phyloP scores from a whole-genome alignment of 306 rosid species.

The Canavalia ensiformis region DNA sequence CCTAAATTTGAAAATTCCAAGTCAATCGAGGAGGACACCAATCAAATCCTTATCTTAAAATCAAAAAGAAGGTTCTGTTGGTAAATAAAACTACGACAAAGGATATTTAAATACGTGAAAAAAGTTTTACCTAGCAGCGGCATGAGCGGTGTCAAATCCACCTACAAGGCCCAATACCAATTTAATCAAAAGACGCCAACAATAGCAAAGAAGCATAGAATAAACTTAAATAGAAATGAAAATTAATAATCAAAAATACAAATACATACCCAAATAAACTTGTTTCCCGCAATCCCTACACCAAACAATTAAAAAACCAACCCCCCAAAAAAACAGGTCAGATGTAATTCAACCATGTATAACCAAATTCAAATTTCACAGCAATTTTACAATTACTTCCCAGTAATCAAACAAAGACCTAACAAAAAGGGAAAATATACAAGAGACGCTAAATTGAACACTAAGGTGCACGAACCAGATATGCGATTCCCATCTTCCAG shows the following conservation, averaged over 20 bases:
- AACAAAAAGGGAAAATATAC: background rate
- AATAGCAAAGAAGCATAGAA: slow-evolving; percentile 50
- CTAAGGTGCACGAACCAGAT: slow-evolving; percentile 76
- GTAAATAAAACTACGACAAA: slow-evolving; percentile 4
- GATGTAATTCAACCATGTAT: slow-evolving; percentile 41
- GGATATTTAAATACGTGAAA: slow-evolving; percentile 17
- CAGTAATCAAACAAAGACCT: slow-evolving; percentile 29
- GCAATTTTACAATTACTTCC: slow-evolving; percentile 9
- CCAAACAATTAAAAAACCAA: slow-evolving; percentile 34
- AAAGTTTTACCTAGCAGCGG: slow-evolving; percentile 87
- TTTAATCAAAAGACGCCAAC: slow-evolving; percentile 47
- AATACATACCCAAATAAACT: slow-evolving; percentile 89
- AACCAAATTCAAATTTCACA: slow-evolving; percentile 23
- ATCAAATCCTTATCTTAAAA: slow-evolving; percentile 27
- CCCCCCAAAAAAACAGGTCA: slow-evolving; percentile 8
- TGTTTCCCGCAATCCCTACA: slow-evolving; percentile 99
- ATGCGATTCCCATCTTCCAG: slow-evolving; percentile 99
- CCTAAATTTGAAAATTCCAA: slow-evolving; percentile 58
- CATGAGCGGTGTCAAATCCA: slow-evolving; percentile 99
- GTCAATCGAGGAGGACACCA: slow-evolving; percentile 38
- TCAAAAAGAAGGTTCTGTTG: background rate
- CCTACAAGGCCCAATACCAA: slow-evolving; percentile 63
- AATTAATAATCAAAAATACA: slow-evolving; percentile 37
- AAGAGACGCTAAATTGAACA: slow-evolving; percentile 16
- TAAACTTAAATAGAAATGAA: slow-evolving; percentile 41